Evolutionary conservation across 2,329 filamentous ascomycete genomes (phyloP).

Genomic region (Myriangium duriaei): DNA sequence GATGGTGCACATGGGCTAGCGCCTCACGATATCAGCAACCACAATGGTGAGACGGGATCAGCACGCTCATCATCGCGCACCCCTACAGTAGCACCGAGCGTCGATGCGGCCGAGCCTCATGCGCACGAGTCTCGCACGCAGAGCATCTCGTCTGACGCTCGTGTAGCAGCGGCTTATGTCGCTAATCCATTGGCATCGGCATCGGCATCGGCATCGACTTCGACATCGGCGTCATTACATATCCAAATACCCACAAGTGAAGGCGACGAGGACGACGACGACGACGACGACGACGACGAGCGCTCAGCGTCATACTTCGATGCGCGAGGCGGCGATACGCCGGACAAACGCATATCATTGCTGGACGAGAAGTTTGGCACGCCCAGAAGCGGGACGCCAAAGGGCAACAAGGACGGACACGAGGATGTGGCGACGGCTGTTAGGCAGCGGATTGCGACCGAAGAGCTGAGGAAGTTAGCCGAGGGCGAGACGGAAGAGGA

Average conservation of each 20-base stretch:
- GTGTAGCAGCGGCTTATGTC: slow-evolving; percentile 4
- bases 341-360: neutral
- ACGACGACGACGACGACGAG: neutral
- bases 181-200: neutral
- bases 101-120: too few relatives aligned
- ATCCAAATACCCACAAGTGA: too few relatives aligned
- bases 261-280: neutral
- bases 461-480: neutral
- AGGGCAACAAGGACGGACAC: neutral
- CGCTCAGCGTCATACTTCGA: neutral
- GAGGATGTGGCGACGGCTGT: neutral
- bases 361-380: neutral
- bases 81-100: too few relatives aligned
- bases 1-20: too few relatives aligned
- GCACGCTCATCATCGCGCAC: neutral
- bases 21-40: neutral
- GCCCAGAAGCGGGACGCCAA: neutral
- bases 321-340: neutral
- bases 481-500: neutral
- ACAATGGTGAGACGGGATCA: too few relatives aligned
- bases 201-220: neutral
- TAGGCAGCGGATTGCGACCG: neutral
- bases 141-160: slow-evolving; percentile 5
- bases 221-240: too few relatives aligned
- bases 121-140: neutral